Percentiles rank a stretch among this genome's conserved stretches.
Evolutionary conservation across 192 early-diverging fungal species (phyloP).

Genomic region (Backusella macrospora): DNA sequence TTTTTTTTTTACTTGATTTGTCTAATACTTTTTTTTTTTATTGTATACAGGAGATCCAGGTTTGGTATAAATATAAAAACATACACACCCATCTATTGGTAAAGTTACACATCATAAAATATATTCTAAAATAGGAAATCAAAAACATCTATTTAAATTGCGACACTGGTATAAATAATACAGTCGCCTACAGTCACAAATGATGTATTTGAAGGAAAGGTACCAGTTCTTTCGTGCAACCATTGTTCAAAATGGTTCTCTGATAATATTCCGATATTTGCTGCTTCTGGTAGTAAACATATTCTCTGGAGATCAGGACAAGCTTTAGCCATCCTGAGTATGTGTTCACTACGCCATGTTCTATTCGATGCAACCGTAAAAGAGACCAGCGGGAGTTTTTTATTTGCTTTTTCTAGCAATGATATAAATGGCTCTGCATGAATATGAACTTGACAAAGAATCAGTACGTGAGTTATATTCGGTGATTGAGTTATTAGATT

Average conservation of each 20-base stretch:
- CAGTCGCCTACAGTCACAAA: neutral
- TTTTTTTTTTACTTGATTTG: conserved; percentile 1
- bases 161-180: neutral
- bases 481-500: conserved; percentile 15
- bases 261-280: neutral
- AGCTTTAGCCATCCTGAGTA: neutral
- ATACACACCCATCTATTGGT: neutral
- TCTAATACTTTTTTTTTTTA: neutral
- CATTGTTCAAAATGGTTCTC: neutral
- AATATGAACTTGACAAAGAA: conserved; percentile 16
- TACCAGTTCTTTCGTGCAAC: neutral
- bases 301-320: conserved; percentile 9
- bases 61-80: neutral
- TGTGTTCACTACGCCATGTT: conserved; percentile 14
- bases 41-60: neutral
- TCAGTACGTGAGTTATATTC: conserved; percentile 6
- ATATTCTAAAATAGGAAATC: neutral
- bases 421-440: conserved; percentile 10
- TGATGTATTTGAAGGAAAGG: neutral
- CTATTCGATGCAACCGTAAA: conserved; percentile 8
- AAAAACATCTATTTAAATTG: neutral
- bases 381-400: neutral
- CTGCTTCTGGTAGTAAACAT: conserved; percentile 5
- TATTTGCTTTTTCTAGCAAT: neutral
- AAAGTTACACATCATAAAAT: neutral